Conservation (phyloP, 2,329 filamentous ascomycete genomes). For the Neopestalotiopsis rosae region DNA sequence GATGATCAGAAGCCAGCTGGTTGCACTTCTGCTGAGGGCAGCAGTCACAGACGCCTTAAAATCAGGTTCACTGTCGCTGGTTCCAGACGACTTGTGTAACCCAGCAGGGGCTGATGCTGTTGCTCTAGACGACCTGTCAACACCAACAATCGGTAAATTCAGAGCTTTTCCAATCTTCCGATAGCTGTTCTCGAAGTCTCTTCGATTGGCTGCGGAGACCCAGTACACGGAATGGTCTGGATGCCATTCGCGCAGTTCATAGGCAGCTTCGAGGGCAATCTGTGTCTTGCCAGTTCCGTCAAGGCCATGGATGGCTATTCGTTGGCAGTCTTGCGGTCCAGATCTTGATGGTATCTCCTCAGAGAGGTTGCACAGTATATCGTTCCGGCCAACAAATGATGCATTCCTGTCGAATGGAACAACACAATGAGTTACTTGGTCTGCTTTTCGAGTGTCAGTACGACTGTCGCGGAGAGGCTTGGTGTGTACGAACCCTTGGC, state of each 20-base stretch:
- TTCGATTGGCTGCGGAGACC: conserved; percentile 36
- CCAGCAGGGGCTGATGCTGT: too few relatives aligned
- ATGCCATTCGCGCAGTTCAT: conserved; percentile 26
- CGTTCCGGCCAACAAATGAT: conserved; percentile 1
- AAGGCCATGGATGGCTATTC: conserved; percentile 31
- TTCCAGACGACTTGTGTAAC: conserved; percentile 25
- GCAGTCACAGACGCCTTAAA: conserved; percentile 39
- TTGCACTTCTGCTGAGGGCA: conserved; percentile 30
- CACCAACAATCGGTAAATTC: too few relatives aligned
- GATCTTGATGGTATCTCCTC: background rate
- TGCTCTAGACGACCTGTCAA: too few relatives aligned
- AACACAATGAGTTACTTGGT: background rate
- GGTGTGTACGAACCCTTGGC: background rate
- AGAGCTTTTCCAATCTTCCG: conserved; percentile 33
- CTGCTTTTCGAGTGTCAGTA: background rate
- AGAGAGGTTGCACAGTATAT: background rate
- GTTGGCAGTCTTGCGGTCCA: conserved; percentile 23
- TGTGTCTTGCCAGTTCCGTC: conserved; percentile 44
- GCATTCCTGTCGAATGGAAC: background rate
- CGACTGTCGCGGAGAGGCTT: background rate
- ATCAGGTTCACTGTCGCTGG: conserved; percentile 37
- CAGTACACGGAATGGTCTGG: conserved; percentile 43
- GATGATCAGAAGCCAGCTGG: conserved; percentile 46
- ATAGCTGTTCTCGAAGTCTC: conserved; percentile 41
- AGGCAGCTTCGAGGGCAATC: conserved; percentile 40